These are phyloP conservation scores for Allomyces arbusculus DNA, from an alignment of 192 early-diverging fungal genomes.

Conservation along the genomic window DNA sequence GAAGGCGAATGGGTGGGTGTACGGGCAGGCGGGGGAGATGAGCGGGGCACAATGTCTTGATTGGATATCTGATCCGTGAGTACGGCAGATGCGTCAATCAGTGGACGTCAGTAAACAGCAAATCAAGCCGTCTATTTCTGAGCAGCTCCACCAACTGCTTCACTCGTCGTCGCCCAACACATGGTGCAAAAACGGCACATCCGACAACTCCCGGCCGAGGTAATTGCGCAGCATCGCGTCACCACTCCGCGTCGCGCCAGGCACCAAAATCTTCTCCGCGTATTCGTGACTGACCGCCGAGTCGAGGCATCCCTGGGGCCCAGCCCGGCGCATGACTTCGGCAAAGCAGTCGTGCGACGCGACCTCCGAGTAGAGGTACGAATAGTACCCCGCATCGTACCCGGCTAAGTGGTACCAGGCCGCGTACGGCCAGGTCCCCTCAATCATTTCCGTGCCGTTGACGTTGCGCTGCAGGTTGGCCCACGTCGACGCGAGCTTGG, in stretches of 20 bases:
- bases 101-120: too few relatives aligned
- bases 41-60: too few relatives aligned
- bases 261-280: neutral
- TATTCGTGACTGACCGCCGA: neutral
- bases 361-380: conserved; percentile 1
- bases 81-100: too few relatives aligned
- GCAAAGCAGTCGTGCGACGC: neutral
- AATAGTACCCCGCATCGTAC: conserved; percentile 2
- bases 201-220: neutral
- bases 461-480: neutral
- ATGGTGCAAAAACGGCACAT: neutral
- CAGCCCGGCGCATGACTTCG: neutral
- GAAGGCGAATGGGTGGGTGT: too few relatives aligned
- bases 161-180: neutral
- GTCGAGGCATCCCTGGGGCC: neutral
- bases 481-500: neutral
- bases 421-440: neutral
- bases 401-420: conserved; percentile 2
- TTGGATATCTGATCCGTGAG: too few relatives aligned
- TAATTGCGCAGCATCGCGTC: neutral
- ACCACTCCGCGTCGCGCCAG: neutral
- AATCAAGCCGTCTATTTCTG: too few relatives aligned
- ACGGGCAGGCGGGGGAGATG: too few relatives aligned
- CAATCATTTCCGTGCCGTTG: neutral
- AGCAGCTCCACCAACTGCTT: too few relatives aligned